Percentiles rank a stretch among this genome's conserved stretches.
These are phyloP conservation scores for Roridomyces roridus DNA, from an alignment of 768 basidiomycete genomes.

Conservation along the genomic window DNA sequence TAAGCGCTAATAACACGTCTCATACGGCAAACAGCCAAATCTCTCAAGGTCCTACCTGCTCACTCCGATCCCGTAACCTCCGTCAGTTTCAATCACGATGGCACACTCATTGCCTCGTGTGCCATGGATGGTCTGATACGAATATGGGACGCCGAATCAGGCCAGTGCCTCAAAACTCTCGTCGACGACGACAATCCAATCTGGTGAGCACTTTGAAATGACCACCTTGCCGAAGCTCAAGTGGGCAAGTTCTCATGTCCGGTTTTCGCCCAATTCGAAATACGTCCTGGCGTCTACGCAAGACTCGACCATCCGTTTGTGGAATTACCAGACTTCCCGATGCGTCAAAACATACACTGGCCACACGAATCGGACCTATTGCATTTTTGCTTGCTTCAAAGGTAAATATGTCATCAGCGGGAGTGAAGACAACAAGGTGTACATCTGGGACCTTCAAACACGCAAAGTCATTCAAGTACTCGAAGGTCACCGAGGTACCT, in stretches of 20 bases:
- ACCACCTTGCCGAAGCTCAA: background rate
- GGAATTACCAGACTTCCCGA: constrained; percentile 91
- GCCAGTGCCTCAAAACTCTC: constrained; percentile 96
- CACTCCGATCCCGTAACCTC: constrained; percentile 98
- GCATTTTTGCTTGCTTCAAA: constrained; percentile 72
- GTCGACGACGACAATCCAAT: constrained; percentile 97
- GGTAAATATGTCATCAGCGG: constrained; percentile 84
- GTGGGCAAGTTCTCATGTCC: constrained; percentile 74
- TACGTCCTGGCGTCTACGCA: constrained; percentile 92
- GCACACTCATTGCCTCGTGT: constrained; percentile 92
- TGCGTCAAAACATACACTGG: constrained; percentile 94
- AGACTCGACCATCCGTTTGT: constrained; percentile 92
- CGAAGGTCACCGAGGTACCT: constrained; percentile 81
- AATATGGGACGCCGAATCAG: constrained; percentile 96
- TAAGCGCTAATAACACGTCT: background rate
- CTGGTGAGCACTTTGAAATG: constrained; percentile 54
- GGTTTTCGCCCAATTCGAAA: constrained; percentile 91
- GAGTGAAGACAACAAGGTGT: constrained; percentile 88
- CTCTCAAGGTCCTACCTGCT: constrained; percentile 88
- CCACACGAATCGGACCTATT: constrained; percentile 86
- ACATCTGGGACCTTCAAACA: constrained; percentile 90
- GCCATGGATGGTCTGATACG: constrained; percentile 98
- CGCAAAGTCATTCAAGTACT: constrained; percentile 76
- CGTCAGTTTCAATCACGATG: constrained; percentile 93
- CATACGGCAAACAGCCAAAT: constrained; percentile 59